These are phyloP conservation scores for Candida ipomoeae DNA, from an alignment of 805 yeast genomes.

Conservation along the genomic window DNA sequence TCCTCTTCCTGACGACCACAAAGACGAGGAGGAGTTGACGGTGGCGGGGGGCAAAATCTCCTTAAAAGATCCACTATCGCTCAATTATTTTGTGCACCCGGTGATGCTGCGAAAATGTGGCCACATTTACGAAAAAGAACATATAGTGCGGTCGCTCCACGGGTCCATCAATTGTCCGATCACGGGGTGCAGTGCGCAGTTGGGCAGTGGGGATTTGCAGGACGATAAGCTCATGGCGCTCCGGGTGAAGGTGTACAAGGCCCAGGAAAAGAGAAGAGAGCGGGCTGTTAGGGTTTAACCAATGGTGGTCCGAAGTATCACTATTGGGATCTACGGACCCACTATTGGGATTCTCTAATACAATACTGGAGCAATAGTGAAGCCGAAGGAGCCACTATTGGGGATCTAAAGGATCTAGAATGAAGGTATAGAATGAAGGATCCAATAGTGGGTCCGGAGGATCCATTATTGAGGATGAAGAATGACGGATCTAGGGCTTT, in stretches of 20 bases:
- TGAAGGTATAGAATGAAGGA: no score
- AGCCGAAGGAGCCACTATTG: no score
- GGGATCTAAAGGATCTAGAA: no score
- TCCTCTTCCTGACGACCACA: slow-evolving; percentile 52
- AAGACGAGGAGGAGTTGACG: slow-evolving; percentile 55
- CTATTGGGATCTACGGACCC: no score
- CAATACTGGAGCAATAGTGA: no score
- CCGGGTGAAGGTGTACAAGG: slow-evolving; percentile 42
- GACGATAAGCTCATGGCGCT: slow-evolving; percentile 53
- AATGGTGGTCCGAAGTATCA: no score
- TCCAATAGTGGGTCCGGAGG: no score
- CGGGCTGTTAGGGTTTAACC: slow-evolving; percentile 4
- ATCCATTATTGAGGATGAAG: no score
- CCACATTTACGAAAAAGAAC: slow-evolving; percentile 56
- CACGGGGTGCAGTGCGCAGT: slow-evolving; percentile 45
- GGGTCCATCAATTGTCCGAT: slow-evolving; percentile 49
- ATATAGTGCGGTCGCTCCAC: slow-evolving; percentile 34
- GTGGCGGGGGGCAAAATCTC: slow-evolving; percentile 71
- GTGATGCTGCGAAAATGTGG: slow-evolving; percentile 51
- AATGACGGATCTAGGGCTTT: no score
- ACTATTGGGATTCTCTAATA: no score
- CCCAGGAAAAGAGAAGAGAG: slow-evolving; percentile 15
- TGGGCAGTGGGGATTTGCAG: slow-evolving; percentile 34
- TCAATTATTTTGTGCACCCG: slow-evolving; percentile 50
- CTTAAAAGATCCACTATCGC: slow-evolving; percentile 63